Evolutionary conservation across 2,329 filamentous ascomycete genomes (phyloP).

Genomic region (Tolypocladium tropicale): DNA sequence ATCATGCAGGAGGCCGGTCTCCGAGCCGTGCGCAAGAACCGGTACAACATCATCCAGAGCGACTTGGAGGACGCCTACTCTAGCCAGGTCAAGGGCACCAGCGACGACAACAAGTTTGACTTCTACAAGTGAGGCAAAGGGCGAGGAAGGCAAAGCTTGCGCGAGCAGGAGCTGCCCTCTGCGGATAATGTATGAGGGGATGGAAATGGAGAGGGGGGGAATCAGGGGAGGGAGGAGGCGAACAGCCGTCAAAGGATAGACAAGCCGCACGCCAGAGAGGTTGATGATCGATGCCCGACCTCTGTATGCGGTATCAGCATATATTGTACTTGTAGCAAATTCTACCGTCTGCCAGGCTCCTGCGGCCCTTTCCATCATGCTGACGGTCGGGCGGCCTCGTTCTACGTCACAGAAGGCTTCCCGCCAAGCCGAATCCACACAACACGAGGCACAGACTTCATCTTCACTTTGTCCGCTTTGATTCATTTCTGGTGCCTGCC

Average conservation of each 20-base stretch:
- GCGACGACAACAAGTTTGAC: conserved; percentile 67
- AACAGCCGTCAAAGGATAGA: background rate
- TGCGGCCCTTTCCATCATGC: background rate
- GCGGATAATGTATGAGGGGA: background rate
- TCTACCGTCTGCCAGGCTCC: background rate
- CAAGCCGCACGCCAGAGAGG: background rate
- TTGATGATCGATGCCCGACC: background rate
- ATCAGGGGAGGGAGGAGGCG: background rate
- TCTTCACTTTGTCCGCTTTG: background rate
- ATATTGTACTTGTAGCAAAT: background rate
- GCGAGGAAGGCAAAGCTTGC: conserved; percentile 21
- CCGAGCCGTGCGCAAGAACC: conserved; percentile 89
- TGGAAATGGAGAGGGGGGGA: background rate
- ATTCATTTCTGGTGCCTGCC: background rate
- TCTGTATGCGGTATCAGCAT: background rate
- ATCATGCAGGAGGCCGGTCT: conserved; percentile 99
- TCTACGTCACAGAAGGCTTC: too few species aligned
- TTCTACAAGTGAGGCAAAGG: conserved; percentile 68
- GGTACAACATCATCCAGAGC: conserved; percentile 97
- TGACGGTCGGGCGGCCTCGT: background rate
- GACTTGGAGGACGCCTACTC: conserved; percentile 97
- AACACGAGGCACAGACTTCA: background rate
- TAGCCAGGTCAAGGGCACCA: conserved; percentile 79
- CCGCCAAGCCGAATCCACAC: too few species aligned
- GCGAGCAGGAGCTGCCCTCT: background rate